phyloP scores from a whole-genome alignment of 192 early-diverging fungal species.

The Irineochytrium annulatum region DNA sequence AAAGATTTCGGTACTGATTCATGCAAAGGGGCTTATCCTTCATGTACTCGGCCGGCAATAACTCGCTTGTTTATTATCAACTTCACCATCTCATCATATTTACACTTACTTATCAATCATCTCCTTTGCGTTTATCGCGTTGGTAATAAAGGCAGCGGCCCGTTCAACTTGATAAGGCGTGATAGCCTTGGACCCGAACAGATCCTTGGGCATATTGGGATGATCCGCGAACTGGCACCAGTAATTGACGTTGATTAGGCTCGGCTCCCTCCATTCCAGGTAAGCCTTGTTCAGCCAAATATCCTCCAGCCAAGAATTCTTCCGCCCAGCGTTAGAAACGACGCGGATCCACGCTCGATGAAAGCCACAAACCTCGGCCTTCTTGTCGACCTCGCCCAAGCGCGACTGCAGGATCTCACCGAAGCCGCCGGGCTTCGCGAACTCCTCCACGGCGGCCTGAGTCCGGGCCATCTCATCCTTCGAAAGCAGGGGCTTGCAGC shows the following conservation, averaged over 20 bases:
- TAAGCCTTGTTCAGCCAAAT: slow-evolving; percentile 57
- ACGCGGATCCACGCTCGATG: neutral
- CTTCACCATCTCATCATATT: neutral
- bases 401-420: slow-evolving; percentile 74
- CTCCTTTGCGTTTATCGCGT: slow-evolving; percentile 44
- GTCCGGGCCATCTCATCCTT: slow-evolving; percentile 55
- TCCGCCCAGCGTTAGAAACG: neutral
- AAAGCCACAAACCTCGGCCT: slow-evolving; percentile 27
- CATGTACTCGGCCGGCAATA: slow-evolving; percentile 44
- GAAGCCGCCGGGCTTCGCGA: slow-evolving; percentile 61
- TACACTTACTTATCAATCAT: slow-evolving; percentile 28
- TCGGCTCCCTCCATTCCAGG: slow-evolving; percentile 50
- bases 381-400: slow-evolving; percentile 62
- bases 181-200: slow-evolving; percentile 11
- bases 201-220: slow-evolving; percentile 32
- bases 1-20: slow-evolving; percentile 89
- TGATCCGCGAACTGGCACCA: slow-evolving; percentile 50
- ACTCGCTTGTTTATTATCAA: slow-evolving; percentile 14
- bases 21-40: slow-evolving; percentile 77
- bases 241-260: slow-evolving; percentile 55
- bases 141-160: slow-evolving; percentile 47
- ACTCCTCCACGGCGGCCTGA: slow-evolving; percentile 64
- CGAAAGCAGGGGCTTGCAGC: slow-evolving; percentile 67
- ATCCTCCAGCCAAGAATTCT: slow-evolving; percentile 85
- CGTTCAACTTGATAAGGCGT: slow-evolving; percentile 46